These are phyloP conservation scores for Colletotrichum australisinense DNA, from an alignment of 2,329 filamentous ascomycete genomes.

Conservation along the genomic window DNA sequence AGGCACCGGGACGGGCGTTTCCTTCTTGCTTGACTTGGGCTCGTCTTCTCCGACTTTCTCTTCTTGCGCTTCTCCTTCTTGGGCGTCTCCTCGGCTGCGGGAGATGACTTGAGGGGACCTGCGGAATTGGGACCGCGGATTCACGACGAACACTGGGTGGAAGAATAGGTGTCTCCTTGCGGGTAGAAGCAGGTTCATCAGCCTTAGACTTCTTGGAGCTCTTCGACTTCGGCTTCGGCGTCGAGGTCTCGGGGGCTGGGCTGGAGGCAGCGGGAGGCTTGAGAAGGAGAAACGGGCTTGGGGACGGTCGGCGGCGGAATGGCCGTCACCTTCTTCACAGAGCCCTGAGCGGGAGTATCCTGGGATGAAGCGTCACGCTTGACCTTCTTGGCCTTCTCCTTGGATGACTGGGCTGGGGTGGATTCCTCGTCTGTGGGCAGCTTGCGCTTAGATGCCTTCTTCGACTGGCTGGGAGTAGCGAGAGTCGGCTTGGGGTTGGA, in stretches of 20 bases:
- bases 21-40: constrained; percentile 34
- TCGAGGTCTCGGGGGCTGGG: constrained; percentile 38
- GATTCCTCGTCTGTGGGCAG: constrained; percentile 47
- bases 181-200: constrained; percentile 31
- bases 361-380: constrained; percentile 40
- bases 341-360: background rate
- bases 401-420: constrained; percentile 48
- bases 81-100: constrained; percentile 28
- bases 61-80: constrained; percentile 40
- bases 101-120: background rate
- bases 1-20: constrained; percentile 41
- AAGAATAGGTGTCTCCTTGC: constrained; percentile 44
- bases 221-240: constrained; percentile 39
- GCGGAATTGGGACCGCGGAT: constrained; percentile 26
- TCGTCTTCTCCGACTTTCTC: constrained; percentile 26
- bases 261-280: constrained; percentile 36
- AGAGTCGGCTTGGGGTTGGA: constrained; percentile 11
- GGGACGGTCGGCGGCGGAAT: constrained; percentile 47
- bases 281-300: constrained; percentile 37
- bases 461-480: constrained; percentile 23
- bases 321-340: constrained; percentile 47
- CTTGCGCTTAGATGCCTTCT: constrained; percentile 37
- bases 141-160: constrained; percentile 20
- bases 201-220: constrained; percentile 46
- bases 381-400: constrained; percentile 53